These are phyloP conservation scores for Globisporangium recalcitrans DNA, from an alignment of 352 stramenopile genomes.

Conservation along the genomic window DNA sequence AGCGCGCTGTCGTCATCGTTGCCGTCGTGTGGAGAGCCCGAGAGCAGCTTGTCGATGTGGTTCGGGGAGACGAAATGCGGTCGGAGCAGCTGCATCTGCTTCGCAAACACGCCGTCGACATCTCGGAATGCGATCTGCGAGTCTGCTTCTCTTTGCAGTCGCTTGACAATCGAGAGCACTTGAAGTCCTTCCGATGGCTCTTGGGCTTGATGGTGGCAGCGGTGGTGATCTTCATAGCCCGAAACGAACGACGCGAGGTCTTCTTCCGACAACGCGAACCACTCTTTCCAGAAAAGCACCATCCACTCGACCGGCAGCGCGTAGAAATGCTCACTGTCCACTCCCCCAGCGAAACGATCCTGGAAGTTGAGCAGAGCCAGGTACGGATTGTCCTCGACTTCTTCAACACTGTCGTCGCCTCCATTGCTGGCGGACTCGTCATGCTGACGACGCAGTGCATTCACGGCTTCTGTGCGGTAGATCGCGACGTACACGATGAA, in stretches of 20 bases:
- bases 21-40: neutral
- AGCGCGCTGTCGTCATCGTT: neutral
- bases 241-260: slow-evolving; percentile 36
- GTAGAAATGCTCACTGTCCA: slow-evolving; percentile 41
- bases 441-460: neutral
- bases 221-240: slow-evolving; percentile 20
- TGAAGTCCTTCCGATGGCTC: neutral
- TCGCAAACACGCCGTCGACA: slow-evolving; percentile 15
- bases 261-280: slow-evolving; percentile 36
- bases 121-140: slow-evolving; percentile 9
- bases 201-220: slow-evolving; percentile 8
- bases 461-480: slow-evolving; percentile 19
- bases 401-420: neutral
- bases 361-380: slow-evolving; percentile 26
- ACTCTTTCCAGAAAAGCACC: slow-evolving; percentile 41
- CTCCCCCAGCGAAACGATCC: slow-evolving; percentile 27
- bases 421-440: neutral
- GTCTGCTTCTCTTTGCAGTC: neutral
- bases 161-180: neutral
- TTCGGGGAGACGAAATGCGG: slow-evolving; percentile 21
- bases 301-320: slow-evolving; percentile 53
- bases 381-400: neutral
- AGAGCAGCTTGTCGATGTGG: slow-evolving; percentile 7
- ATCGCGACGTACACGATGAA: slow-evolving; percentile 41
- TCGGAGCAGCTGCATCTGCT: slow-evolving; percentile 25